Base-by-base conservation (phyloP, 176 grass and related monocot genomes). In the Carex pumila region DNA sequence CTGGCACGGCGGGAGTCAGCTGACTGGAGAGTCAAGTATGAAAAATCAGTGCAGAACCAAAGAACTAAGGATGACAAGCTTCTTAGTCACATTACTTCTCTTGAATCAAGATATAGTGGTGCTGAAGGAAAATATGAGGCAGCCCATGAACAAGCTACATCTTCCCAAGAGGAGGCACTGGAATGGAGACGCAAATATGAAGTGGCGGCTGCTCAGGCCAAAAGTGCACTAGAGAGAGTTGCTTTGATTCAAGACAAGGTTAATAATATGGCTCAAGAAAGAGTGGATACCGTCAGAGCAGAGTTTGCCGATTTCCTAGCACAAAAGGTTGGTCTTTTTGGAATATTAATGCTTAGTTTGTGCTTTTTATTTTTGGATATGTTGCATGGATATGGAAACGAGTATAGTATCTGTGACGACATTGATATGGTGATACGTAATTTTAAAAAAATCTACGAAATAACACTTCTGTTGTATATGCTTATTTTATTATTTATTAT, bases 181-280 rank as follows among this genome's bases (percentile, higher is more conserved):
- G 93, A 92, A 84, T 95, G 93, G 93, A 95, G 72, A 82, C 84
- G 36, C 76, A 95, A 91, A 84, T 95, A 95, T 69, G 93, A 92
- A 80, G 72, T 74, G 58, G 90, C 93, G 65, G 83, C 89, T 75
- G 54, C 64, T 76, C 91, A 95, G 80, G 93, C 89, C 71, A 95
- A 91, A 91, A 81, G 84, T 75, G 93, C 89, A 31, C 76, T 95
- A 36, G 93, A 92, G 75, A 92, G 87, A 81, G 86, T 89, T 62
- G 87, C 89, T 85, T 87, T 79, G 8, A 83, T 92, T 61, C 90
- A 91, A 67, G 93, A 92, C 71, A 70, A 85, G 77, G 90, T 90
- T 82, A 92, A 95, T 62, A 88, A 80, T 85, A 89, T 89, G n/a
- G 87, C 90, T 0, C 89, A 89, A 73, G 93, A 92, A 88, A 92